Conservation (phyloP, 805 yeast species). For the Saccharomycopsis schoenii region DNA sequence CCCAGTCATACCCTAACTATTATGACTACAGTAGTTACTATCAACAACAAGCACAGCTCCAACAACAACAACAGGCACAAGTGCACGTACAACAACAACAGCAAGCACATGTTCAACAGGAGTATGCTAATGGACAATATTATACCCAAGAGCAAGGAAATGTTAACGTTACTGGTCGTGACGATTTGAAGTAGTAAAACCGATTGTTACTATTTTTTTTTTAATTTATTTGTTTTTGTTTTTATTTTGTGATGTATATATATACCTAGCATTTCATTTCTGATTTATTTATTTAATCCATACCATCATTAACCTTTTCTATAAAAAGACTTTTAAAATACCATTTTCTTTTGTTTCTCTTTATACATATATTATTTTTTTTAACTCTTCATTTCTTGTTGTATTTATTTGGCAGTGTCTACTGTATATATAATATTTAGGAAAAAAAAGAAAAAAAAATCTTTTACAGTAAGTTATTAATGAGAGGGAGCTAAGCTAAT, state of each 20-base stretch:
- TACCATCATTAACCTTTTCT: not conserved
- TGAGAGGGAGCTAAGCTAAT: not conserved
- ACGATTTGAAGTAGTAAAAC: not conserved
- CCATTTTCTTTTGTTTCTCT: not conserved
- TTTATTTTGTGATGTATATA: constrained; percentile 1
- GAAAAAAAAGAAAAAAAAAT: not conserved
- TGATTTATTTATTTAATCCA: not conserved
- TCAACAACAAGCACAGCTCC: constrained; percentile 5
- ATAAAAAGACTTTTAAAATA: not conserved
- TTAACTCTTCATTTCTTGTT: not conserved
- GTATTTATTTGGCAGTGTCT: not conserved
- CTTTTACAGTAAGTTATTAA: not conserved
- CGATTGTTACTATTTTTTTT: not conserved
- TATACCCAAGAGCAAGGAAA: not conserved
- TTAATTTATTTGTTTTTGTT: not conserved
- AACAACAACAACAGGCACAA: constrained; percentile 3
- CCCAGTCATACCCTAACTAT: constrained; percentile 3
- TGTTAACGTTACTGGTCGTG: not conserved
- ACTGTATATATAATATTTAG: not conserved
- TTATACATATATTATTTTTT: not conserved
- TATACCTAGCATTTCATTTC: constrained; percentile 2
- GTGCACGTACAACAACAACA: not conserved
- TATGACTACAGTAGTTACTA: constrained; percentile 9
- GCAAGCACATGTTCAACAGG: not conserved
- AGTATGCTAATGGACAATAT: constrained; percentile 1